A percentile compares a stretch with the other conserved stretches of the same genome.
These are phyloP conservation scores for Colletotrichum sp. DNA, from an alignment of 2,329 filamentous ascomycete species.

Conservation along the genomic window DNA sequence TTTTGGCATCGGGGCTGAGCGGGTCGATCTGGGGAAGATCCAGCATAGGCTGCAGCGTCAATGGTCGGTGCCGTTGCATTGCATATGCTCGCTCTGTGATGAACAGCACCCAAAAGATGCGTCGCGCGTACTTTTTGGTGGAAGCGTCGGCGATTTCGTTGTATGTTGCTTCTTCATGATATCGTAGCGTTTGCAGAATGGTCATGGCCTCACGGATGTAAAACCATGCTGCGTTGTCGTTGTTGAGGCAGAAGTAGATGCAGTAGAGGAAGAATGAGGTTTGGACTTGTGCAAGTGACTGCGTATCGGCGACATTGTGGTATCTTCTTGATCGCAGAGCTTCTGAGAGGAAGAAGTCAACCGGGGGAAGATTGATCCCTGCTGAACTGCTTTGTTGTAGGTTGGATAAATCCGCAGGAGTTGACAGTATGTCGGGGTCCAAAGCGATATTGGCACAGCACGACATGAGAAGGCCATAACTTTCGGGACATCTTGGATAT, in stretches of 20 bases:
- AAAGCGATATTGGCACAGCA: neutral
- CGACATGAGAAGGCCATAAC: neutral
- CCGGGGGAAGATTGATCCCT: neutral
- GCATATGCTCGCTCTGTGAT: neutral
- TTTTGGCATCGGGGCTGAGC: neutral
- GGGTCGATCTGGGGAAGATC: neutral
- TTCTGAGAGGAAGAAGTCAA: neutral
- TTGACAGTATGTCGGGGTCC: neutral
- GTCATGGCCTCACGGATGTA: neutral
- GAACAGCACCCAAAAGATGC: neutral
- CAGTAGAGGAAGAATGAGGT: neutral
- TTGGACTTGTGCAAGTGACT: neutral
- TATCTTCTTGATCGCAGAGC: neutral
- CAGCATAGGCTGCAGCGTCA: neutral
- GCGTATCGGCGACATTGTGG: neutral
- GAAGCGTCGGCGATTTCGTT: neutral
- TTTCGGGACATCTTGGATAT: neutral
- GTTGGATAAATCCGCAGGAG: neutral
- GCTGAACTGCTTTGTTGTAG: neutral
- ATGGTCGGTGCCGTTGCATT: neutral
- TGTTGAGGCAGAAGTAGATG: neutral
- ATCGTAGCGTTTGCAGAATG: neutral
- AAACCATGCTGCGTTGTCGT: neutral
- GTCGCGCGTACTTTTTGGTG: neutral
- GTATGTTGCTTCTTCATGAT: neutral